A percentile compares a stretch with the other conserved stretches of the same genome.
phyloP scores from a whole-genome alignment of 2,329 filamentous ascomycete genomes.

The Aureobasidium sp. region DNA sequence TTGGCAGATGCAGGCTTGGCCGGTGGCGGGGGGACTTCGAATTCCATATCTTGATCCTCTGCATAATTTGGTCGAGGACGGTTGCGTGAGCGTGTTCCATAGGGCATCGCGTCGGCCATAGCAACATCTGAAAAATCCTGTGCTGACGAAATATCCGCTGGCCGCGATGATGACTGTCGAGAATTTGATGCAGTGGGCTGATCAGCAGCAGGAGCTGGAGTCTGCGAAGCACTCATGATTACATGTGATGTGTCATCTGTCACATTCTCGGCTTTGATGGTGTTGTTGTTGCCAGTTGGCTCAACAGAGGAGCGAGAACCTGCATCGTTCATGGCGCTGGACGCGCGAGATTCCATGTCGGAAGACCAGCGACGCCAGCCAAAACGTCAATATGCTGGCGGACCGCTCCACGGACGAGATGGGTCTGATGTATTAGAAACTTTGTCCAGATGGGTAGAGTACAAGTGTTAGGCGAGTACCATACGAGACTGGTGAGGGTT shows the following conservation, averaged over 20 bases:
- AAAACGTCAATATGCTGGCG: not conserved
- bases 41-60: conserved; percentile 75
- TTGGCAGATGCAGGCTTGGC: conserved; percentile 41
- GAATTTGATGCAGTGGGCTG: not conserved
- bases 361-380: conserved; percentile 1
- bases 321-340: conserved; percentile 8
- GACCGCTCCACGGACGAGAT: not conserved
- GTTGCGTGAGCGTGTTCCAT: conserved; percentile 91
- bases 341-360: conserved; percentile 7
- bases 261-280: not conserved
- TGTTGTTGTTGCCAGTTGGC: not conserved
- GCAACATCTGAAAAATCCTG: conserved; percentile 16
- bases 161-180: conserved; percentile 8
- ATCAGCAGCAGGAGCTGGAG: conserved; percentile 1
- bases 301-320: not conserved
- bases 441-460: not conserved
- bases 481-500: not conserved
- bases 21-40: conserved; percentile 55
- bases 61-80: conserved; percentile 88
- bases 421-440: not conserved
- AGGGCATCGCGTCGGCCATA: conserved; percentile 48
- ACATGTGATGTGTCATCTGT: not conserved
- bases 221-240: conserved; percentile 7
- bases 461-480: not conserved
- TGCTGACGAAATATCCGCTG: not conserved